These are phyloP conservation scores for Vaccinium macrocarpon DNA, from an alignment of 148 eudicot genomes.

Conservation along the genomic window DNA sequence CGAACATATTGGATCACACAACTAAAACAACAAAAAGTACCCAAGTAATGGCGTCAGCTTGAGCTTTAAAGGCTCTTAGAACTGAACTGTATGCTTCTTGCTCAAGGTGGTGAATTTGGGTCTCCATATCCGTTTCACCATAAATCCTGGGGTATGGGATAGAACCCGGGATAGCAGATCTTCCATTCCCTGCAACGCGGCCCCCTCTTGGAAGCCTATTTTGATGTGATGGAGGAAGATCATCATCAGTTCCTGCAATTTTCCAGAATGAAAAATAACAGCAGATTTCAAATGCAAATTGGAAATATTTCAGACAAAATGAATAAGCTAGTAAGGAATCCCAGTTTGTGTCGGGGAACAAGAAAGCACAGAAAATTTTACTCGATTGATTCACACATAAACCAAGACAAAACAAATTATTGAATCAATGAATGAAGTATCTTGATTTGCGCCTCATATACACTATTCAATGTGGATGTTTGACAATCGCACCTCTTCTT, in stretches of 20 bases:
- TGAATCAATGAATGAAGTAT: neutral
- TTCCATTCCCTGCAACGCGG: constrained; percentile 50
- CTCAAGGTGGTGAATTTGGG: constrained; percentile 64
- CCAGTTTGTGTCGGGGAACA: neutral
- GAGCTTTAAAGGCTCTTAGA: constrained; percentile 74
- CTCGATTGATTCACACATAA: neutral
- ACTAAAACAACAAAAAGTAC: constrained; percentile 26
- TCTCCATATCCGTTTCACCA: constrained; percentile 56
- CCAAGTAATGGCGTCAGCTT: constrained; percentile 77
- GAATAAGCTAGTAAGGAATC: neutral
- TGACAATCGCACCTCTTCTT: neutral
- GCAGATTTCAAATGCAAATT: neutral
- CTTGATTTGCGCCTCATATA: neutral
- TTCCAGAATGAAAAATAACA: constrained; percentile 13
- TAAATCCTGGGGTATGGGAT: constrained; percentile 40
- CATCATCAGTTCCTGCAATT: constrained; percentile 66
- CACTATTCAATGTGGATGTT: neutral
- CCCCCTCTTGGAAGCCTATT: constrained; percentile 51
- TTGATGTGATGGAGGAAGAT: constrained; percentile 57
- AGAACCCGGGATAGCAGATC: constrained; percentile 43
- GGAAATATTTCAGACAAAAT: neutral
- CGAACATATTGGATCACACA: constrained; percentile 8
- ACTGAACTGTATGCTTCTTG: constrained; percentile 68
- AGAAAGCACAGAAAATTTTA: neutral
- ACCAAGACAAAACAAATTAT: neutral